A percentile compares a stretch with the other conserved stretches of the same genome.
Evolutionary conservation across 2,329 filamentous ascomycete species (phyloP).

Genomic region (Sordariomycetes sp.): DNA sequence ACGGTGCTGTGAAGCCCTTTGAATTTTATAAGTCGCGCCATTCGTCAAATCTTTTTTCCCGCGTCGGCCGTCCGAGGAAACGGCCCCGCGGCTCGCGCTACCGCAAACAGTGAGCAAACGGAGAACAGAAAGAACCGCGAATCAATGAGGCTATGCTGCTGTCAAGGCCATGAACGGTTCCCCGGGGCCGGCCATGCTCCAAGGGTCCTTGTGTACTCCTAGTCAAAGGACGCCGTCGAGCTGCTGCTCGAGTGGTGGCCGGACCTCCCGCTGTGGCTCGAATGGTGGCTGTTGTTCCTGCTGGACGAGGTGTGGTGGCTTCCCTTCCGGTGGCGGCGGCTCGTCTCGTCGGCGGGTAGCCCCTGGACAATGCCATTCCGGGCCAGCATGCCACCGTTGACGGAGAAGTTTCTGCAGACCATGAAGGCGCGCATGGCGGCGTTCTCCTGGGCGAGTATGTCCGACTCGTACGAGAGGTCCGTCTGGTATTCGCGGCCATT

Average conservation of each 20-base stretch:
- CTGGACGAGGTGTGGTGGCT: constrained; percentile 32
- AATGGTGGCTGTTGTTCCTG: constrained; percentile 26
- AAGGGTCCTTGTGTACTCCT: constrained; percentile 9
- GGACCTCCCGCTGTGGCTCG: constrained; percentile 29
- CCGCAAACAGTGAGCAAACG: background rate
- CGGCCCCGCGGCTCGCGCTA: background rate
- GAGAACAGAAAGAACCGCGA: constrained; percentile 2
- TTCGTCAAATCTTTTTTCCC: constrained; percentile 2
- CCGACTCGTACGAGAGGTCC: constrained; percentile 70
- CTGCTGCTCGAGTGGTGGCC: constrained; percentile 49
- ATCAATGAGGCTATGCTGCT: background rate
- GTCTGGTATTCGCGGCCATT: constrained; percentile 96
- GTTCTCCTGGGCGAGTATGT: constrained; percentile 76
- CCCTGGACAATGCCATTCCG: constrained; percentile 57
- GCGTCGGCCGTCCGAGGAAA: constrained; percentile 1
- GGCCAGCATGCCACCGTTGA: constrained; percentile 84
- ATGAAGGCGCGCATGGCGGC: constrained; percentile 94
- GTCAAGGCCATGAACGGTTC: constrained; percentile 1
- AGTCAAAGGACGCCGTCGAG: constrained; percentile 47
- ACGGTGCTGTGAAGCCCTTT: constrained; percentile 6
- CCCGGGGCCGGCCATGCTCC: background rate
- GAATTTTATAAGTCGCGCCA: constrained; percentile 6
- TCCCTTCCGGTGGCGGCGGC: constrained; percentile 34
- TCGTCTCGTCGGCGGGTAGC: constrained; percentile 40
- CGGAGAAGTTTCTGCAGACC: constrained; percentile 94